Evolutionary conservation across 176 grass and related monocot genomes (phyloP).

Genomic region (Echinochloa phyllopogon): DNA sequence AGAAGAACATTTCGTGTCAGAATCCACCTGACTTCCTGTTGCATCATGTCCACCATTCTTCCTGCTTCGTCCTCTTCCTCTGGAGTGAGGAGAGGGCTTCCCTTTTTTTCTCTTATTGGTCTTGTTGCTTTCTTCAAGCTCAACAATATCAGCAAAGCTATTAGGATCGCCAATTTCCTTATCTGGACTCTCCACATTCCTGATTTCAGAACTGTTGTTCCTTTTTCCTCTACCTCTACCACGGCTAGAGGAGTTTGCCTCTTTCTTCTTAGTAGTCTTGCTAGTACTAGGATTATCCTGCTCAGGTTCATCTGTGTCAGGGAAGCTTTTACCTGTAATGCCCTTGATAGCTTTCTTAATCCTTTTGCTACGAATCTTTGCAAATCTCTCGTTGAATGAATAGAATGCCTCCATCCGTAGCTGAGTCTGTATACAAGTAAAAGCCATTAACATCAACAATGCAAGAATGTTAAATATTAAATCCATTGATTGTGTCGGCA

Average conservation of each 20-base stretch:
- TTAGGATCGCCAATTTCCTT: constrained; percentile 18
- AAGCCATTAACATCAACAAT: constrained; percentile 38
- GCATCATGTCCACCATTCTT: constrained; percentile 34
- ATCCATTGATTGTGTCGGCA: constrained; percentile 13
- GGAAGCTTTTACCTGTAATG: constrained; percentile 74
- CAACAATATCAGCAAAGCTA: constrained; percentile 40
- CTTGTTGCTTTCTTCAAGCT: constrained; percentile 43
- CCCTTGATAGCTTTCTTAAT: constrained; percentile 98
- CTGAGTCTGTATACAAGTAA: constrained; percentile 77
- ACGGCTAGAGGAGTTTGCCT: constrained; percentile 33
- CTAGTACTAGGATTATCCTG: constrained; percentile 57
- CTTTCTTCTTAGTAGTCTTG: constrained; percentile 53
- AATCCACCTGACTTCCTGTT: constrained; percentile 26
- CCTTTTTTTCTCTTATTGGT: constrained; percentile 38
- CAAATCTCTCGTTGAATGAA: constrained; percentile 97
- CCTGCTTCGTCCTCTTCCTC: constrained; percentile 46
- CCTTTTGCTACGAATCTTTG: constrained; percentile 94
- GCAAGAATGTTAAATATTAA: constrained; percentile 28
- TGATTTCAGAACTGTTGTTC: constrained; percentile 38
- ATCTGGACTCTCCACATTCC: constrained; percentile 38
- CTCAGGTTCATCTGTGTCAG: constrained; percentile 59
- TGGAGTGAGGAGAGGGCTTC: constrained; percentile 30
- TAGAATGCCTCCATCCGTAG: constrained; percentile 91
- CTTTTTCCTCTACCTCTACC: constrained; percentile 47
- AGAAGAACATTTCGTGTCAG: constrained; percentile 41